Base-by-base conservation (phyloP, 2,329 filamentous ascomycete genomes). In the Anisogramma anomala region DNA sequence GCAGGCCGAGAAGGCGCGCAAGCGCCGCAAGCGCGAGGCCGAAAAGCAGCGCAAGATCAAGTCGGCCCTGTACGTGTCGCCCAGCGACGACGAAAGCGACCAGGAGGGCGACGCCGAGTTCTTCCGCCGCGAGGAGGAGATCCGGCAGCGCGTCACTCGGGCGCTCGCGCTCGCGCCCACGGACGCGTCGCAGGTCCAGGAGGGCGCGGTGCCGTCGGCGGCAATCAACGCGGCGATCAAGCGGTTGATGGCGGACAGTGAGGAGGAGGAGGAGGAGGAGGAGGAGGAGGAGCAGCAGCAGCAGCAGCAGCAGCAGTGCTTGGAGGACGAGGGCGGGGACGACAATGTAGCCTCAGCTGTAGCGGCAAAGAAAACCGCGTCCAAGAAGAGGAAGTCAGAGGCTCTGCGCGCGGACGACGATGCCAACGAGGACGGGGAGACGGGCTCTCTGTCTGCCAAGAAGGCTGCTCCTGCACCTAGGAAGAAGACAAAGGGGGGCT, bases 51-150 rank as follows among this genome's bases (percentile, higher is more conserved):
- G 69, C 23, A 83, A 82, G 56, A 82, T 91, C 63, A 96, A 95
- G 67, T 93, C 84, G 53, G 79, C 80, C 18, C 62, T 89, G 28
- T 89, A 79, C 53, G 82, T 98, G 37, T 75, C 82, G 43, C 79
- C 81, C 27, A 86, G 82, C 50, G 91, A 96, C 56, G 91, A 96
- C 39, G 87, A 94, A 51, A 80, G 74, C n/a, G 86, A 94, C 53
- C 85, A 87, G 34, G 74, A 76, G 42, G 75, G 84, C 13, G 68
- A 70, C 36, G 60, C 66, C 17, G 77, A 74, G 15, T 95, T 95
- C 61, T 95, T 89, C 60, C 77, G 72, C 2, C 70, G 74, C 13
- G 88, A 95, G 61, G 77, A 80, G 58, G 60, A 58, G 13, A 68
- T 81, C 45, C 68, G 83, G 36, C 69, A 75, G 48, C 71, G 71